phyloP scores from a whole-genome alignment of 148 eudicot species.

The Camellia lanceoleosa region DNA sequence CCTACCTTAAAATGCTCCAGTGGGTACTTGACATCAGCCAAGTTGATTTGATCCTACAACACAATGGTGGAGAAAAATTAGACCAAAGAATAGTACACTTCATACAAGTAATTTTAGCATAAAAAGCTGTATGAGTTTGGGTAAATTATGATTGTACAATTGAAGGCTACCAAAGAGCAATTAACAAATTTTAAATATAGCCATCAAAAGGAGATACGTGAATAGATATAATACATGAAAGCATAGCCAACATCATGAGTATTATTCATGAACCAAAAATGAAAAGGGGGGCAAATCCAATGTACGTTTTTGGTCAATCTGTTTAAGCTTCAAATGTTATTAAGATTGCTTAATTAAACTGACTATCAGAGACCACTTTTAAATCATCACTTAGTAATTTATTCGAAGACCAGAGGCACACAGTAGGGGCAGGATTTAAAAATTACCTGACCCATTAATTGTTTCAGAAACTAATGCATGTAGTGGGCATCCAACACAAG shows the following conservation, averaged over 20 bases:
- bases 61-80: constrained; percentile 19
- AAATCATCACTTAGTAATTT: neutral
- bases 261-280: no score
- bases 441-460: neutral
- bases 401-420: neutral
- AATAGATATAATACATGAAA: neutral
- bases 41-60: constrained; percentile 76
- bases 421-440: no score
- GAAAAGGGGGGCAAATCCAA: neutral
- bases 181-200: neutral
- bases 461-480: neutral
- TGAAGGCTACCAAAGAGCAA: neutral
- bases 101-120: constrained; percentile 1
- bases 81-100: constrained; percentile 1
- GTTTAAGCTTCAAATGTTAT: neutral
- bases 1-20: constrained; percentile 82
- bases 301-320: neutral
- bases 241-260: no score
- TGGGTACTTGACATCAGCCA: constrained; percentile 82
- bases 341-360: neutral
- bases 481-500: neutral
- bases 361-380: neutral
- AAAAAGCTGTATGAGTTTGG: neutral
- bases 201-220: neutral
- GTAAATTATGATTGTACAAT: neutral